These are phyloP conservation scores for Colletotrichum navitas DNA, from an alignment of 2,329 filamentous ascomycete species.

Conservation along the genomic window DNA sequence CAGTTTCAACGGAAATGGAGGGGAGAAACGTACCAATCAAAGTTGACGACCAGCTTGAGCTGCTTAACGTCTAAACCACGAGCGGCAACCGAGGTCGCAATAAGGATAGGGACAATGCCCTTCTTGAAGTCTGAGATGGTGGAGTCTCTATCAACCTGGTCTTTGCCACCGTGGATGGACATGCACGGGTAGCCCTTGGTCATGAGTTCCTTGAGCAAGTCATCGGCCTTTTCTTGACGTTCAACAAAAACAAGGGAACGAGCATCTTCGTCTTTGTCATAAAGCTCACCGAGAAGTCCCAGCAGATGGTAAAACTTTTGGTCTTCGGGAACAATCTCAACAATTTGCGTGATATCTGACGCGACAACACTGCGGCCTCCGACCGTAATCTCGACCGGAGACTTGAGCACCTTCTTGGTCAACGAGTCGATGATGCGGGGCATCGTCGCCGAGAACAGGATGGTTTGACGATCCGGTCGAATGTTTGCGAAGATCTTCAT, in stretches of 20 bases:
- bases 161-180: conserved; percentile 94
- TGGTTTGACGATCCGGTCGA: conserved; percentile 91
- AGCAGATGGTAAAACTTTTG: conserved; percentile 88
- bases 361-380: conserved; percentile 89
- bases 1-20: neutral
- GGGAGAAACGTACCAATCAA: conserved; percentile 62
- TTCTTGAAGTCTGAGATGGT: conserved; percentile 95
- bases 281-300: conserved; percentile 88
- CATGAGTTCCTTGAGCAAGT: conserved; percentile 81
- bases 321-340: conserved; percentile 86
- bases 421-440: conserved; percentile 92
- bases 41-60: conserved; percentile 95
- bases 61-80: conserved; percentile 97
- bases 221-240: conserved; percentile 89
- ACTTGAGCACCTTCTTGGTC: conserved; percentile 87
- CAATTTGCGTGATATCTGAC: conserved; percentile 92
- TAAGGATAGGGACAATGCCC: conserved; percentile 88
- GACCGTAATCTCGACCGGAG: conserved; percentile 91
- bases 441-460: conserved; percentile 97
- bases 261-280: conserved; percentile 88
- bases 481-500: conserved; percentile 96
- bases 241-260: conserved; percentile 93
- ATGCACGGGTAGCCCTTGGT: conserved; percentile 90
- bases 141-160: conserved; percentile 92
- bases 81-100: conserved; percentile 95